Percentiles rank a stretch among this genome's conserved stretches.
Conservation (phyloP, 768 basidiomycete genomes). For the Stropharia rugosoannulata region DNA sequence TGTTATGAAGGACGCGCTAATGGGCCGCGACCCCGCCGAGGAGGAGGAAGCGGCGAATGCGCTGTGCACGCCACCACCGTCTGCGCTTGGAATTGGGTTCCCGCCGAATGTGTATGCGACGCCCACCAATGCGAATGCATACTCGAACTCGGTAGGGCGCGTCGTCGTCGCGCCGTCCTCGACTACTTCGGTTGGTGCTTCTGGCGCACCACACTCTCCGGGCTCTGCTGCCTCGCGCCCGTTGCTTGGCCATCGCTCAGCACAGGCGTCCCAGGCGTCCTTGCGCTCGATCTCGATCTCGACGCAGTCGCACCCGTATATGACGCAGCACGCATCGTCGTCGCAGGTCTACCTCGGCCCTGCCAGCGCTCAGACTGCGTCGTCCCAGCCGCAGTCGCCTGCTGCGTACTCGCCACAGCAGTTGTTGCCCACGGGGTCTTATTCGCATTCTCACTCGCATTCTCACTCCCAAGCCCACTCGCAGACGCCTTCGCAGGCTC, state of each 20-base stretch:
- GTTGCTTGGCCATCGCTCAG: not conserved
- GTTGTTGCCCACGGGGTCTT: not conserved
- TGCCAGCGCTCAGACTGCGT: not conserved
- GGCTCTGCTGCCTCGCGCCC: no score
- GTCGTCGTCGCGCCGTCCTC: no score
- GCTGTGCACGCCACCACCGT: not conserved
- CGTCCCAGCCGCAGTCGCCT: not conserved
- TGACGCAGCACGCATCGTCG: slow-evolving; percentile 17
- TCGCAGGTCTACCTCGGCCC: slow-evolving; percentile 29
- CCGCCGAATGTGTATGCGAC: not conserved
- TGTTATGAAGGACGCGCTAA: no score
- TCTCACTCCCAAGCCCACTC: not conserved
- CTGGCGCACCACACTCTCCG: not conserved
- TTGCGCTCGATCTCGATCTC: slow-evolving; percentile 1
- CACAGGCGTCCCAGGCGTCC: slow-evolving; percentile 1
- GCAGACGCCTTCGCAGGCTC: not conserved
- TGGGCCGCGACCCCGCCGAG: not conserved
- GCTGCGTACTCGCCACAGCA: not conserved
- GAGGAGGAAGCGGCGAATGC: slow-evolving; percentile 2
- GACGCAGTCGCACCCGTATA: not conserved
- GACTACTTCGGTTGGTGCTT: no score
- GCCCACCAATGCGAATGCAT: not conserved
- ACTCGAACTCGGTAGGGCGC: not conserved
- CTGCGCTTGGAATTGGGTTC: not conserved
- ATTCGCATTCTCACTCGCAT: not conserved